Conservation (phyloP, 176 grass and related monocot genomes). For the Ensete ventricosum region DNA sequence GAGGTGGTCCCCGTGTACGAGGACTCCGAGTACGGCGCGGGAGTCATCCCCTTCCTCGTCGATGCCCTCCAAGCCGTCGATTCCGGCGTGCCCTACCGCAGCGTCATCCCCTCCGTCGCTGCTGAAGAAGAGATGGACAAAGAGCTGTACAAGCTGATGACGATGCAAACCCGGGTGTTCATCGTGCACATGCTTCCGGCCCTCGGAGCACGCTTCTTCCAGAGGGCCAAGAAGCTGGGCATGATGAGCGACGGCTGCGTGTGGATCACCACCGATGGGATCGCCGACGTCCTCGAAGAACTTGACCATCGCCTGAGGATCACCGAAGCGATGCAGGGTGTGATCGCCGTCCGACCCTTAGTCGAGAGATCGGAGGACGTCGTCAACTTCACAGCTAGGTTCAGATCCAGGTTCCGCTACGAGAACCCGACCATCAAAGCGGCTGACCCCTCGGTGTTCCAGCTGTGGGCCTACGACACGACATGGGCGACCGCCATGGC, state of each 20-base stretch:
- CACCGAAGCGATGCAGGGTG: slow-evolving; percentile 33
- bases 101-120: slow-evolving; percentile 3
- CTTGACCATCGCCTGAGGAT: neutral
- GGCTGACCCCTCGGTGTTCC: neutral
- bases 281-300: slow-evolving; percentile 12
- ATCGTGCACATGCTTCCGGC: slow-evolving; percentile 27
- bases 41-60: slow-evolving; percentile 45
- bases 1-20: slow-evolving; percentile 32
- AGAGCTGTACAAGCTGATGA: slow-evolving; percentile 27
- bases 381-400: slow-evolving; percentile 39
- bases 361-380: neutral
- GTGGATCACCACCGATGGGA: slow-evolving; percentile 42
- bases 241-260: slow-evolving; percentile 47
- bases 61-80: slow-evolving; percentile 33
- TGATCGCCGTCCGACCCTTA: slow-evolving; percentile 45
- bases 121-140: slow-evolving; percentile 16
- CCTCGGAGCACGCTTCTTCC: slow-evolving; percentile 29
- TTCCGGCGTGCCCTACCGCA: slow-evolving; percentile 23
- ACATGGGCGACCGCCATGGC: slow-evolving; percentile 40
- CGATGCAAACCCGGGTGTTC: slow-evolving; percentile 49
- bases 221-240: slow-evolving; percentile 6
- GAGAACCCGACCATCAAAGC: slow-evolving; percentile 20
- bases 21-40: slow-evolving; percentile 42
- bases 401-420: slow-evolving; percentile 26
- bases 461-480: slow-evolving; percentile 51